Evolutionary conservation across 176 grass and related monocot genomes (phyloP).

Genomic region (Lolium multiflorum): DNA sequence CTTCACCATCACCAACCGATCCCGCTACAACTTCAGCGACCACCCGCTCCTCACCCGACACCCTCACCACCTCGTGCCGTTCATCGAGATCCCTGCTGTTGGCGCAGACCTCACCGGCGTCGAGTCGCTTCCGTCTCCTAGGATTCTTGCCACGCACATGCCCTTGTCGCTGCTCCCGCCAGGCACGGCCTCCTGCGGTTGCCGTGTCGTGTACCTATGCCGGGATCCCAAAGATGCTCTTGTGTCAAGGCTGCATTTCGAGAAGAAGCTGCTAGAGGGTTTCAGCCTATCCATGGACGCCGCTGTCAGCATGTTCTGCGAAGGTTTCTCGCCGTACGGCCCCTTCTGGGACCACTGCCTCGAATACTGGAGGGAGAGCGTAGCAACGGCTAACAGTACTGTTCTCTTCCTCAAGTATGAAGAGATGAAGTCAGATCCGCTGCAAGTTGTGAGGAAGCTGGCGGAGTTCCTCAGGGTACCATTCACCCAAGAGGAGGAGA

Average conservation of each 20-base stretch:
- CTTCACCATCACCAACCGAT: constrained; percentile 3
- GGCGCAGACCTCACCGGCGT: not conserved
- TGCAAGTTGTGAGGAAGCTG: not conserved
- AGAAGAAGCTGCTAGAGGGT: not conserved
- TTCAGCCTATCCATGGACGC: not conserved
- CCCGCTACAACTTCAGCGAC: not conserved
- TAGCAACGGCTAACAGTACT: not conserved
- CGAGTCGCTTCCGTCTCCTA: too few species aligned
- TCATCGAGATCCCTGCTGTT: not conserved
- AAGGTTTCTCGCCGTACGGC: not conserved
- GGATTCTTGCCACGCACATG: not conserved
- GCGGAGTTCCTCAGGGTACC: not conserved
- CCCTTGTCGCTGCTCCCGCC: not conserved
- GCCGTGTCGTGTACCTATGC: not conserved
- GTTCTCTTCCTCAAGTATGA: not conserved
- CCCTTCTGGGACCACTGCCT: not conserved
- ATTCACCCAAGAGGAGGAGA: not conserved
- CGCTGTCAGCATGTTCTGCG: not conserved
- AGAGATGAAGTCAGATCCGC: not conserved
- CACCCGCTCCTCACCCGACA: not conserved
- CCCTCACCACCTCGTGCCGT: not conserved
- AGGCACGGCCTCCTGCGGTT: not conserved
- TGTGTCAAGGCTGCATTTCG: not conserved
- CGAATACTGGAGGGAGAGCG: not conserved
- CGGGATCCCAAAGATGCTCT: not conserved